These are phyloP conservation scores for Verbena officinalis DNA, from an alignment of 257 asterid species.

Conservation along the genomic window DNA sequence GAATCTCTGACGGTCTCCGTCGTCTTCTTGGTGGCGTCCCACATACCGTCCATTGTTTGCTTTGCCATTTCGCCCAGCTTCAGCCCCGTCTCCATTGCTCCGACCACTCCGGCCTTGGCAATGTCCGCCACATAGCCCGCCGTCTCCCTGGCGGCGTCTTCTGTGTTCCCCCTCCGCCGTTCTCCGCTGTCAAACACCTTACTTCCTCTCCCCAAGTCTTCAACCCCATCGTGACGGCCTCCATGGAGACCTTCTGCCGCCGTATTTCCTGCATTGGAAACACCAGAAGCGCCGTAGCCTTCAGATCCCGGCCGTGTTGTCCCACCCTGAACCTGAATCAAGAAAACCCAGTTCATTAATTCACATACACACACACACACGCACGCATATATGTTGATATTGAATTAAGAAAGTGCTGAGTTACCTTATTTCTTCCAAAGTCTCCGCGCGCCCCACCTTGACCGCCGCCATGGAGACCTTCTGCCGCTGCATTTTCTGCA, in stretches of 20 bases:
- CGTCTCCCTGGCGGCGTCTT: constrained; percentile 12
- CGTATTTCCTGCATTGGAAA: neutral
- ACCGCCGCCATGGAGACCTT: too few relatives aligned
- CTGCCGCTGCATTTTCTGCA: neutral
- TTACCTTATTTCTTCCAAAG: neutral
- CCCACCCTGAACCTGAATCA: constrained; percentile 1
- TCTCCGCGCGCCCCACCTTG: too few relatives aligned
- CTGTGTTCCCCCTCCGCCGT: constrained; percentile 2
- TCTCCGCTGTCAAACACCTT: neutral
- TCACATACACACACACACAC: too few relatives aligned
- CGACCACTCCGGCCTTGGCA: constrained; percentile 35
- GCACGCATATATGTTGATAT: too few relatives aligned
- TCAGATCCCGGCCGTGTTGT: neutral
- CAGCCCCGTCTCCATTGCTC: constrained; percentile 46
- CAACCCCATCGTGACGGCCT: neutral
- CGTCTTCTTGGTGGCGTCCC: constrained; percentile 45
- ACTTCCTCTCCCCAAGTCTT: neutral
- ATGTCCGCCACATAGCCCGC: constrained; percentile 27
- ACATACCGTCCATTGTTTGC: constrained; percentile 37
- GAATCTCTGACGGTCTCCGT: constrained; percentile 35
- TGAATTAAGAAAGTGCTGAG: too few relatives aligned
- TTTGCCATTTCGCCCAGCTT: constrained; percentile 50
- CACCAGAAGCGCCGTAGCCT: constrained; percentile 20
- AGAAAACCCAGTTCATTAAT: neutral
- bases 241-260: neutral